Base-by-base conservation (phyloP, 2,329 filamentous ascomycete species). In the Didymosphaeria variabile region DNA sequence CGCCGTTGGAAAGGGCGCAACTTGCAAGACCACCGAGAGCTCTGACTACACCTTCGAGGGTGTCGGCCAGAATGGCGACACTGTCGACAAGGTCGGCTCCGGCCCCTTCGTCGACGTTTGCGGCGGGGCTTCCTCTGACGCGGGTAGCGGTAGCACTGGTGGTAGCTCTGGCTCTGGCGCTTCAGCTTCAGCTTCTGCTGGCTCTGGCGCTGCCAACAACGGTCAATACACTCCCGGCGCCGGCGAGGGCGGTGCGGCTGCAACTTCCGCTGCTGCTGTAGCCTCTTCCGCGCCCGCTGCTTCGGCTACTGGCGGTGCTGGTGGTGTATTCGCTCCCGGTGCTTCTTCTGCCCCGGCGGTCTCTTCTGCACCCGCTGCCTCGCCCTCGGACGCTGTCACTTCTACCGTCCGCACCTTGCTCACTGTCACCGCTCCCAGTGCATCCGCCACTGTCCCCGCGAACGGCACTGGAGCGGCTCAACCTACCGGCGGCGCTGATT, bases 11-110 rank as follows among this genome's bases (percentile, higher is more conserved):
- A 31, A 34, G 10, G 62, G 60, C 12, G 55, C 53, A 0, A 80
- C 79, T 55, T 93, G 90, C 78, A 77, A 62, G 0, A 89, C 86
- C 13, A 67, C 66, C 0, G 86, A 89, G 45, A 52, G 55, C 2
- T 50, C n/a, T 5, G 75, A 76, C 57, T 77, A 71, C 58, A 77
- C 81, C 8, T 94, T 90, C 79, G 87, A 87, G 2, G 82, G 91
- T 68, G 86, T 55, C 19, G 52, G 52, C 36, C 5, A 55, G 38
- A 45, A 91, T 0, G 92, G 92, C 57, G 68, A 82, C 1, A 86
- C 84, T 7, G 82, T 86, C 4, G 68, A 55, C 6, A 44, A 55
- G n/a, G 62, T 58, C 26, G 72, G 71, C 1, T 55, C 49, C 8
- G 74, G 72, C 17, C 70, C 72, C 0, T 75, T 70, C 49, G 51